Evolutionary conservation across 2,329 filamentous ascomycete genomes (phyloP).

Genomic region (Pyrenochaeta sp.): DNA sequence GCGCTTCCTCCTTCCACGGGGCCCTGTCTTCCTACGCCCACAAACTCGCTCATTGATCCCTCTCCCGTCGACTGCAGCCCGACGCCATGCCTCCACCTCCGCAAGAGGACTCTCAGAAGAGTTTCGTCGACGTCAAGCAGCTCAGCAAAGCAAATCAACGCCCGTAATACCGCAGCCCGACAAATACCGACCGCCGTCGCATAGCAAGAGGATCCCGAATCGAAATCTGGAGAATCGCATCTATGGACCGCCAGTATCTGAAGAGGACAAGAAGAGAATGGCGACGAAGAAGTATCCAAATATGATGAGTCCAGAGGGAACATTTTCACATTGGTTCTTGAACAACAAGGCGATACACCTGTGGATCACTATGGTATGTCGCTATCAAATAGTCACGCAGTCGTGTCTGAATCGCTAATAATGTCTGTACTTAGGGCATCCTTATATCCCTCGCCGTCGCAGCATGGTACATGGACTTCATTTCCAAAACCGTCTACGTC

Average conservation of each 20-base stretch:
- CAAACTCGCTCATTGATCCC: constrained; percentile 28
- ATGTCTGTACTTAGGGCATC: constrained; percentile 61
- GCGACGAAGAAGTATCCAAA: constrained; percentile 80
- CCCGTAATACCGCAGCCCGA: constrained; percentile 79
- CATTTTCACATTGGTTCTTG: constrained; percentile 85
- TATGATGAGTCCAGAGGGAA: constrained; percentile 84
- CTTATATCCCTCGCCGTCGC: constrained; percentile 73
- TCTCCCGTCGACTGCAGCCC: constrained; percentile 18
- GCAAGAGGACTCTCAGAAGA: constrained; percentile 42
- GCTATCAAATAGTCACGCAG: neutral
- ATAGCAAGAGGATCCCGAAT: constrained; percentile 73
- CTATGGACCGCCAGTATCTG: constrained; percentile 77
- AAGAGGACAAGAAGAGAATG: constrained; percentile 72
- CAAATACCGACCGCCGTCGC: constrained; percentile 91
- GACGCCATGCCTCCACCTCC: constrained; percentile 46
- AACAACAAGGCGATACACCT: constrained; percentile 79
- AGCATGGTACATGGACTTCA: constrained; percentile 82
- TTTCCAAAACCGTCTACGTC: constrained; percentile 77
- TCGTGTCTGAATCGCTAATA: neutral
- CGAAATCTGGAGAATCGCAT: constrained; percentile 65
- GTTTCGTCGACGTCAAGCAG: constrained; percentile 36
- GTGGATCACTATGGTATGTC: constrained; percentile 80
- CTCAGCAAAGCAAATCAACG: constrained; percentile 52
- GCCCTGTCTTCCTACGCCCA: constrained; percentile 32
- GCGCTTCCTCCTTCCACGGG: constrained; percentile 45